Conservation (phyloP, 2,329 filamentous ascomycete genomes). For the Furcasterigmium sp. region DNA sequence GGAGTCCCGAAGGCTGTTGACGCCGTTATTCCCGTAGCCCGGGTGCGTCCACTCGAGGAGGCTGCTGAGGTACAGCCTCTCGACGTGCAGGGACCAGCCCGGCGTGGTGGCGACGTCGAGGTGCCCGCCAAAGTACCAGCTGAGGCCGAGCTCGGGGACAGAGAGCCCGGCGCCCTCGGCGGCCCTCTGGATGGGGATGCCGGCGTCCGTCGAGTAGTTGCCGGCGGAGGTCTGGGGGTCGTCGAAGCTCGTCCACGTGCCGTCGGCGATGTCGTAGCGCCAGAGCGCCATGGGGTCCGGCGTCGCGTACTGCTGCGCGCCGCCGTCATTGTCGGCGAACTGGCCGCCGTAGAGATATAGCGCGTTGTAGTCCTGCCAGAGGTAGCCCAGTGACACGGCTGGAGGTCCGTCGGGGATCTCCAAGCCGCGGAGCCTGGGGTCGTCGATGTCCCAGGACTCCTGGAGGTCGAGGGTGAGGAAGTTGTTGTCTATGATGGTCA, state of each 20-base stretch:
- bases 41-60: conserved; percentile 73
- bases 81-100: conserved; percentile 62
- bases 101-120: conserved; percentile 53
- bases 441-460: conserved; percentile 63
- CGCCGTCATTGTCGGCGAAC: conserved; percentile 51
- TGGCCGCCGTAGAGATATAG: conserved; percentile 72
- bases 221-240: conserved; percentile 59
- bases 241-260: conserved; percentile 58
- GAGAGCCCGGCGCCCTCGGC: conserved; percentile 71
- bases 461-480: conserved; percentile 69
- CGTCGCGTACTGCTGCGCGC: conserved; percentile 35
- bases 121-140: conserved; percentile 77
- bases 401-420: conserved; percentile 64
- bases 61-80: conserved; percentile 66
- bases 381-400: conserved; percentile 64
- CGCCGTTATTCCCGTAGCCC: conserved; percentile 58
- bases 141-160: conserved; percentile 63
- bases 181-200: conserved; percentile 57
- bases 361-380: conserved; percentile 68
- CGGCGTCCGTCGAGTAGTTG: conserved; percentile 52
- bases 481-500: conserved; percentile 52
- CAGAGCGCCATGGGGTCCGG: conserved; percentile 61
- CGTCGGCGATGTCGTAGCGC: conserved; percentile 60
- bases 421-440: conserved; percentile 58
- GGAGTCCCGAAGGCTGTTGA: conserved; percentile 46